Evolutionary conservation across 805 yeast species (phyloP), one percentile per base, ranked within the genome.

Genomic region (Nakazawaea populi): DNA sequence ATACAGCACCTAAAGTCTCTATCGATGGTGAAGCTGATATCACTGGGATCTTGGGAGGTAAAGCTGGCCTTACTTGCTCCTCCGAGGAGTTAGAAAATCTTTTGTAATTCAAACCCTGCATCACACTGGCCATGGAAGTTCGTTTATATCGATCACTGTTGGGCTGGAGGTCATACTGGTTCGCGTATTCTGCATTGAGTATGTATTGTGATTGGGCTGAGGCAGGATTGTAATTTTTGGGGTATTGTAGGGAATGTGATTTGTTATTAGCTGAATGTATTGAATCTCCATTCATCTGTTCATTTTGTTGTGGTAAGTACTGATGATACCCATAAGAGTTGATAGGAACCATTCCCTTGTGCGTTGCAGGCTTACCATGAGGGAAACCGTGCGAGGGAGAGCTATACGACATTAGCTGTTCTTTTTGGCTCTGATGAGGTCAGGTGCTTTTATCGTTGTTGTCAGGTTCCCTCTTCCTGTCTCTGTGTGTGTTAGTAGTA

Each of bases 1-100:
- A 7, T 4, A 34, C 9, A n/a, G 30, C 32, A 14, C 24, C 14
- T 42, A 49, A 27, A 3, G 48, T 44, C 12, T 44, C 52, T 4
- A 39, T 34, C 3, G 52, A 49, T 18, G 45, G 48, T 18, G 48
- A 31, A 3, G 52, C 49, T 18, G 39, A 37, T 4, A 46, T 41
- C 10, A 50, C 40, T 14, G 52, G 52, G 8, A 50, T 41, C 35
- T 50, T 45, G 3, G 52, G 52, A 5, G 52, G 52, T 29, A 46
- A 34, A 10, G 36, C 39, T 29, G 48, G 48, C 9, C 29, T 37
- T 4, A 29, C 10, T 45, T 45, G 36, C 10, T 24, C 11, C 14
- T 34, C 38, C 12, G 38, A n/a, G 36, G 36, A 34, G 12, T 34
- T 12, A 2, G 36, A 34, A 2, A 34, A 34, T 34, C 36, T 34